A percentile compares a stretch with the other conserved stretches of the same genome.
These are phyloP conservation scores for Capsicum pubescens DNA, from an alignment of 257 asterid genomes.

Conservation along the genomic window DNA sequence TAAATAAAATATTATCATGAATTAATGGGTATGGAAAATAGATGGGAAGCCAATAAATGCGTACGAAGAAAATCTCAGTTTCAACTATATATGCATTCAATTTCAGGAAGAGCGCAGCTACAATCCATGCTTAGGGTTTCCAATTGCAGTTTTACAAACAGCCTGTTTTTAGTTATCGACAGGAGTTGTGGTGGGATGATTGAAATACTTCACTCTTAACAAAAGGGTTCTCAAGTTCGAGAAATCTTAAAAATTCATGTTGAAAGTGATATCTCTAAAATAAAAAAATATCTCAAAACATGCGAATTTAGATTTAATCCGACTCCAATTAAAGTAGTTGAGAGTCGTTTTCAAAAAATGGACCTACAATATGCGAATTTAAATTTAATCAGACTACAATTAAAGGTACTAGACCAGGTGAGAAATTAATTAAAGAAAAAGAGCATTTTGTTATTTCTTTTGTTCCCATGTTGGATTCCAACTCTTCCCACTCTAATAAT, in stretches of 20 bases:
- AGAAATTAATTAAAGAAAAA: not conserved
- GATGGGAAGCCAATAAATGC: slow-evolving; percentile 17
- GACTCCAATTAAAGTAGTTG: no score
- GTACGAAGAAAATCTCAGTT: slow-evolving; percentile 1
- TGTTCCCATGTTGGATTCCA: not conserved
- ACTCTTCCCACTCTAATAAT: not conserved
- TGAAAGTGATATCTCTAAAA: no score
- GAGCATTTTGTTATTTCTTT: not conserved
- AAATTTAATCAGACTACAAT: not conserved
- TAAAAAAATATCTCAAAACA: no score
- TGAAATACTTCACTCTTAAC: no score
- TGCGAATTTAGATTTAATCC: no score
- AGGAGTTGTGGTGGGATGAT: no score
- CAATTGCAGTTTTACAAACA: not conserved
- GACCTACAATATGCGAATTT: not conserved
- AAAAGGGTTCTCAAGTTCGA: no score
- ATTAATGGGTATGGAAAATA: not conserved
- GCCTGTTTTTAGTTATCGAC: not conserved
- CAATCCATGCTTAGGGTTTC: not conserved
- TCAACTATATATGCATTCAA: not conserved
- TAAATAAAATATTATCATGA: not conserved
- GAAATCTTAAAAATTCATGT: no score
- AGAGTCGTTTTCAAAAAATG: no score
- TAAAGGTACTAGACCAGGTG: no score
- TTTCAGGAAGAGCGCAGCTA: not conserved